Percentiles rank a stretch among this genome's conserved stretches.
Evolutionary conservation across 139 green algal species (phyloP).

Genomic region (Haematococcus lacustris): DNA sequence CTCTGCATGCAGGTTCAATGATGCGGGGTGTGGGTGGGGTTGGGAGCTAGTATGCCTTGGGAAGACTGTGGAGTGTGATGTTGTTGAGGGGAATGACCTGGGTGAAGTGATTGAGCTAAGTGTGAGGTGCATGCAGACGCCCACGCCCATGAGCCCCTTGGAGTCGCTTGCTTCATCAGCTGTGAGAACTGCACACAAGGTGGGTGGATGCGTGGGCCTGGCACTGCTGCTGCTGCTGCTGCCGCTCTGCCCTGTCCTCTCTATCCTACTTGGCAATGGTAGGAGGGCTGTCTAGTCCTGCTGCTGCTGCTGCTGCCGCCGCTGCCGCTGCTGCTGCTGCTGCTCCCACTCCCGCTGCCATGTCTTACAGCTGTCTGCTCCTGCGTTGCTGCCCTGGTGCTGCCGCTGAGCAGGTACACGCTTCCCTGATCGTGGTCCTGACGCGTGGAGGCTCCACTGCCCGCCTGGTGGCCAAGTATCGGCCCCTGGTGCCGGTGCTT

Average conservation of each 20-base stretch:
- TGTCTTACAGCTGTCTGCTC: background rate
- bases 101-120: no score
- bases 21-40: no score
- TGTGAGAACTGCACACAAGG: slow-evolving; percentile 91
- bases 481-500: slow-evolving; percentile 49
- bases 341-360: background rate
- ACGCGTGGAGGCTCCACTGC: slow-evolving; percentile 82
- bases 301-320: background rate
- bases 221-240: background rate
- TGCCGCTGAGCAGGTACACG: slow-evolving; percentile 67
- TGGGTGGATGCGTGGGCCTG: slow-evolving; percentile 5
- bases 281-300: background rate
- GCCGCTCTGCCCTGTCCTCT: background rate
- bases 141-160: slow-evolving; percentile 86
- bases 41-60: no score
- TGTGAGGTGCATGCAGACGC: slow-evolving; percentile 69
- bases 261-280: background rate
- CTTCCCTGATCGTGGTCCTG: slow-evolving; percentile 84
- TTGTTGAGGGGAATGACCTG: no score
- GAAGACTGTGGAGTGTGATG: no score
- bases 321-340: background rate
- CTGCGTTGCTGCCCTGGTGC: background rate
- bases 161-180: slow-evolving; percentile 92
- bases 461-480: slow-evolving; percentile 89
- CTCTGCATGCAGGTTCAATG: no score